Evolutionary conservation across 140 eudicot species (phyloP), one percentile per base, ranked within the genome.

Genomic region (Senecio squalidus): DNA sequence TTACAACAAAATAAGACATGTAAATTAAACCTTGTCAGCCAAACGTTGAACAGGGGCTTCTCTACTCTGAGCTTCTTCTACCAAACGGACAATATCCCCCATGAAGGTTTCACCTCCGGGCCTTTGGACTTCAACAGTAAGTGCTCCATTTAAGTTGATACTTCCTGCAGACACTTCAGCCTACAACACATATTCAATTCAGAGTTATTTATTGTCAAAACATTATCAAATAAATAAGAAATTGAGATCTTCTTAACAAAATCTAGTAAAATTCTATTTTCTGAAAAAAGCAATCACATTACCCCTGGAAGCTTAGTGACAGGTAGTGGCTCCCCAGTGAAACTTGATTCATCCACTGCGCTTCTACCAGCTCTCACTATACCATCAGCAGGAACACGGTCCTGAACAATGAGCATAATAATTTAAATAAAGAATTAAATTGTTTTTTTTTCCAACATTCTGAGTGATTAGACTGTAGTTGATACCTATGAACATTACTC

Each of bases 251-350:
- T 34, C 44, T 22, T 10, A 26, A 16, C 1, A 54, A 68, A 16
- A 28, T 30, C 31, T 20, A 55, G 9, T 30, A n/a, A 10, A 11
- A 3, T 33, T 9, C 15, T 54, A 29, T 21, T 61, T 31, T 44
- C 57, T 24, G 6, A 55, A 23, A 26, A 36, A 23, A 38, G 54
- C 34, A 48, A 25, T 17, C 71, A 60, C 18, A 74, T 70, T 82
- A 87, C 98, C 95, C 98, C 98, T n/a, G 95, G 93, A 70, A 92
- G 80, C 69, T 92, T 92, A 33, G 96, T 92, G 58, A 92, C 95
- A 5, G 98, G 98, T 39, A 92, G 77, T 60, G 96, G 98, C 73
- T 92, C 98, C 61, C 98, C 98, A 0, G 98, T 88, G 69, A 92
- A 92, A 66, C 98, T 92, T 55, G 98, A 92, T 67, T 92, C 98